These are phyloP conservation scores for Leishmania braziliensis DNA, from an alignment of 208 protist genomes.

Conservation along the genomic window DNA sequence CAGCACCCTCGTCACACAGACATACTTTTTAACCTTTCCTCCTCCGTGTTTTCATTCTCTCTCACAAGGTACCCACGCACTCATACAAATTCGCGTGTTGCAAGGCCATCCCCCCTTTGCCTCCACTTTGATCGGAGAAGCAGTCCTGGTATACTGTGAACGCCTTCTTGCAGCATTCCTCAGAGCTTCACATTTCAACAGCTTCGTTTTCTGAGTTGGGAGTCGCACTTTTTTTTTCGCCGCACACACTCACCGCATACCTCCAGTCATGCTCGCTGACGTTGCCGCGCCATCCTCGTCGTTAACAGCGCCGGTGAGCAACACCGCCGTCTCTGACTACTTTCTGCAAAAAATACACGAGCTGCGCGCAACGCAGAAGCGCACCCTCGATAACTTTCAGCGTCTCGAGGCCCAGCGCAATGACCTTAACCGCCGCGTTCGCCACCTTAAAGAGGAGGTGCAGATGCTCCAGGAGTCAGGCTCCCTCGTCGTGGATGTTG, in stretches of 20 bases:
- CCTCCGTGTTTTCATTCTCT: not conserved
- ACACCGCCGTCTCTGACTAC: conserved; percentile 77
- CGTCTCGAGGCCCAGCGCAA: conserved; percentile 88
- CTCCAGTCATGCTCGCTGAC: conserved; percentile 24
- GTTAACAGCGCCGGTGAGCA: conserved; percentile 22
- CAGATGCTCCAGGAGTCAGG: conserved; percentile 97
- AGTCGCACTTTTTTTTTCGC: not conserved
- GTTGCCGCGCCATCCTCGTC: conserved; percentile 25
- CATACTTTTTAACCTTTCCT: not conserved
- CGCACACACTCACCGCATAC: not conserved
- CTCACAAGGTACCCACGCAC: not conserved
- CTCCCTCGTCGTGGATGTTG: conserved; percentile 99
- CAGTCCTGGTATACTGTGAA: too few species aligned
- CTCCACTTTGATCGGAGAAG: not conserved
- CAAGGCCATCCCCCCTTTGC: not conserved
- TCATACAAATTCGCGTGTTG: not conserved
- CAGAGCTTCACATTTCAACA: not conserved
- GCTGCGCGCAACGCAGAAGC: conserved; percentile 85
- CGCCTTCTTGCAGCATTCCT: not conserved
- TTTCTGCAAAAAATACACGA: conserved; percentile 92
- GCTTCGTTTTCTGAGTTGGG: not conserved
- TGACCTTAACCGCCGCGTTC: conserved; percentile 93
- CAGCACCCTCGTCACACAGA: not conserved
- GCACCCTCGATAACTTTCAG: conserved; percentile 84
- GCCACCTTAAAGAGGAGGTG: conserved; percentile 99